These are phyloP conservation scores for Hypoxylon lienhwacheense DNA, from an alignment of 495 filamentous ascomycete species.

Conservation along the genomic window DNA sequence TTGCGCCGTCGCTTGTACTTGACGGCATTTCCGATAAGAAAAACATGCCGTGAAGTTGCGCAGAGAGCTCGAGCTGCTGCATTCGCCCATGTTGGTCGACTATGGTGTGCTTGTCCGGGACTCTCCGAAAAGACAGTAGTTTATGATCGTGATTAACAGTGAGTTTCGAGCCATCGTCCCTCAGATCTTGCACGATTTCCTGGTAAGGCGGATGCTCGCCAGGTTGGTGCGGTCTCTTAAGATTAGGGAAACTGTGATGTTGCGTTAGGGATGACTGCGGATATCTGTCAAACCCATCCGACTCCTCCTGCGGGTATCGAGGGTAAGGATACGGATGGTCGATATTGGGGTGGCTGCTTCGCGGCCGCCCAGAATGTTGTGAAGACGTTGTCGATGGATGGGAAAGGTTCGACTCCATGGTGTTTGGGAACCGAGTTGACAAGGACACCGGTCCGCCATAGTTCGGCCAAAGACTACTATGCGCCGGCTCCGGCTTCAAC, in stretches of 20 bases:
- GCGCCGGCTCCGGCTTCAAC: slow-evolving; percentile 55
- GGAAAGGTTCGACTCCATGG: slow-evolving; percentile 47
- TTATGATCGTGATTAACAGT: slow-evolving; percentile 60
- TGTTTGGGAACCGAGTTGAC: slow-evolving; percentile 48
- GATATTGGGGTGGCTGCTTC: slow-evolving; percentile 43
- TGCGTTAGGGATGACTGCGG: slow-evolving; percentile 49
- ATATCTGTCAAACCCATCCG: slow-evolving; percentile 51
- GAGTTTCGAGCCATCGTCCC: slow-evolving; percentile 55
- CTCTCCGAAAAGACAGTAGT: slow-evolving; percentile 56
- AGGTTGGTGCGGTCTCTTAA: slow-evolving; percentile 53
- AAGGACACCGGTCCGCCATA: slow-evolving; percentile 54
- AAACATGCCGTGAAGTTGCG: slow-evolving; percentile 94
- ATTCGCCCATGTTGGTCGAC: slow-evolving; percentile 57
- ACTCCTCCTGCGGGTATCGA: slow-evolving; percentile 48
- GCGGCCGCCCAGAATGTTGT: slow-evolving; percentile 49
- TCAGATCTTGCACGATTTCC: slow-evolving; percentile 57
- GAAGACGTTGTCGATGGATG: slow-evolving; percentile 43
- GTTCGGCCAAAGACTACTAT: slow-evolving; percentile 54
- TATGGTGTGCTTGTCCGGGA: slow-evolving; percentile 59
- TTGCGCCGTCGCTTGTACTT: slow-evolving; percentile 62
- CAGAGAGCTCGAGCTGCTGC: slow-evolving; percentile 64
- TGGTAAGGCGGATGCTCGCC: slow-evolving; percentile 50
- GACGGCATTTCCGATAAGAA: slow-evolving; percentile 87
- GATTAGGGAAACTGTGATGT: slow-evolving; percentile 57
- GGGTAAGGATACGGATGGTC: slow-evolving; percentile 49